Evolutionary conservation across 495 filamentous ascomycete genomes (phyloP).

Genomic region (Monascus purpureus): DNA sequence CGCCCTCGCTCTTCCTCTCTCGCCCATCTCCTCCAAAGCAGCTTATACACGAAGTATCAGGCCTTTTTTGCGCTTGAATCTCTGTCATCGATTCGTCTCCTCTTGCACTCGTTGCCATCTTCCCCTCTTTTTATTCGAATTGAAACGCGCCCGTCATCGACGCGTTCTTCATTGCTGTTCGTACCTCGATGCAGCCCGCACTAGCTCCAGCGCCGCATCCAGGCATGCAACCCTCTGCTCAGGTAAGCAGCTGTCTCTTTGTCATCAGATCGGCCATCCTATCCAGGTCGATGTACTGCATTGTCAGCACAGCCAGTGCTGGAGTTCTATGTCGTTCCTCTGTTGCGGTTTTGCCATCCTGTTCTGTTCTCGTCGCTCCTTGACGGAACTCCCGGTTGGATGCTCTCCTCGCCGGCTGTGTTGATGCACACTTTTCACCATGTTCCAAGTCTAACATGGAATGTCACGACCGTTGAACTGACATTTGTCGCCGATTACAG

Average conservation of each 20-base stretch:
- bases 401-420: not conserved
- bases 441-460: not conserved
- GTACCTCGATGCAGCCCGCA: constrained; percentile 36
- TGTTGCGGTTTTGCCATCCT: constrained; percentile 2
- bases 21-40: constrained; percentile 4
- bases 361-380: not conserved
- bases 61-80: constrained; percentile 1
- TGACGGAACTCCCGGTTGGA: not conserved
- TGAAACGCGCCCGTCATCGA: constrained; percentile 2
- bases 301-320: not conserved
- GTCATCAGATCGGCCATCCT: constrained; percentile 26
- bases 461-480: not conserved
- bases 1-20: constrained; percentile 7
- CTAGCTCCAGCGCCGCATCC: constrained; percentile 45
- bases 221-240: constrained; percentile 39
- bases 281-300: not conserved
- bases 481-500: constrained; percentile 10
- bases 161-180: constrained; percentile 2
- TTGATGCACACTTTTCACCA: not conserved
- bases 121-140: constrained; percentile 1
- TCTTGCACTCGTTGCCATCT: constrained; percentile 3
- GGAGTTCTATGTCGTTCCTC: not conserved
- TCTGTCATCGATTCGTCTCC: constrained; percentile 3
- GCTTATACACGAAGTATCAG: constrained; percentile 2
- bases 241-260: constrained; percentile 38